Evolutionary conservation across 768 basidiomycete species (phyloP), one percentile per base, ranked within the genome.

Genomic region (Sistotremastrum niveocremeum): DNA sequence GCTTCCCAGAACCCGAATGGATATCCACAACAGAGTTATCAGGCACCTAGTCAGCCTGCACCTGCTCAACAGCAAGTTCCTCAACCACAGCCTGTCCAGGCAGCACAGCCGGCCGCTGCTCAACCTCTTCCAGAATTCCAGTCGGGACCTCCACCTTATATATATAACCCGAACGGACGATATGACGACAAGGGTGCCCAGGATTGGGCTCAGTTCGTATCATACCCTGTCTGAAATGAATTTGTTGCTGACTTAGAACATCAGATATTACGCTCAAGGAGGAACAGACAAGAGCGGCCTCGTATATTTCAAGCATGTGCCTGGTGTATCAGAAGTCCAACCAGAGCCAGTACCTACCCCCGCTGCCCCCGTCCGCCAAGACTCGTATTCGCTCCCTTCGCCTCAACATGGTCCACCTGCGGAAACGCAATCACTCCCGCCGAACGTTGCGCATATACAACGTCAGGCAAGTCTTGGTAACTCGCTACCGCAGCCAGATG

Each of bases 101-200:
- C 46, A 12, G 28, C 36, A 5, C 37, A 48, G 35, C 30, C 39
- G 31, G 44, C 51, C 29, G 36, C 44, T 11, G 20, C 46, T 38
- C 39, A 46, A 37, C 37, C 53, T 9, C 69, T 69, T n/a, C 69
- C 71, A 12, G 74, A 76, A 10, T 71, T 54, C 20, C 57, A 57
- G 34, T 46, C 56, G 5, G 52, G 51, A 34, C 51, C 48, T 12
- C 72, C 73, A 6, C 74, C 74, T 9, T 76, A 65, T 46, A 60
- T 64, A 6, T 88, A 72, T 55, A 76, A 86, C 52, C 81, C 84
- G 4, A 70, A 66, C 31, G 64, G 67, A 42, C 77, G 76, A 20
- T 90, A 90, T 53, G 62, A 76, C 10, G 86, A 90, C 58, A 74
- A 77, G 46, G 86, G 86, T 51, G 84, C 80, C 20, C 85, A 88